phyloP scores from a whole-genome alignment of 2,329 filamentous ascomycete species.

The Beauveria bassiana region DNA sequence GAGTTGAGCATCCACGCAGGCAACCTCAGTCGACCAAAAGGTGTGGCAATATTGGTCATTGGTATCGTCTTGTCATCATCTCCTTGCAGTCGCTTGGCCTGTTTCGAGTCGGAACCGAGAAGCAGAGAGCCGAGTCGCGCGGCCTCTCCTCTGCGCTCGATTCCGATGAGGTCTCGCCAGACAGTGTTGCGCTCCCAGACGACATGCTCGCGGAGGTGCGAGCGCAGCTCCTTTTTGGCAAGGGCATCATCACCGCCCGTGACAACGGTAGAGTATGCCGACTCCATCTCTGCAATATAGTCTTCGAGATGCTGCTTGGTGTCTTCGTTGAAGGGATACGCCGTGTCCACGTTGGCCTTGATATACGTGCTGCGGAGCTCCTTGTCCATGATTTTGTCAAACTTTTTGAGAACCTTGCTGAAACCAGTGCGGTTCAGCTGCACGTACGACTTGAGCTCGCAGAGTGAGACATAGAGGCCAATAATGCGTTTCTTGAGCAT shows the following conservation, averaged over 20 bases:
- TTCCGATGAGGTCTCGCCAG: slow-evolving; percentile 97
- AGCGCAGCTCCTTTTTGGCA: slow-evolving; percentile 76
- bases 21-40: slow-evolving; percentile 66
- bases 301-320: slow-evolving; percentile 65
- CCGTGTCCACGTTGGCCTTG: slow-evolving; percentile 61
- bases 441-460: slow-evolving; percentile 90
- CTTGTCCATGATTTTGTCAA: slow-evolving; percentile 89
- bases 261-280: slow-evolving; percentile 71
- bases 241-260: slow-evolving; percentile 70
- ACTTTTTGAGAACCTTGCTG: slow-evolving; percentile 94
- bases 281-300: slow-evolving; percentile 67
- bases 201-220: slow-evolving; percentile 91
- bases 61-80: slow-evolving; percentile 60
- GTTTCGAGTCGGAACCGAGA: slow-evolving; percentile 65
- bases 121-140: slow-evolving; percentile 83
- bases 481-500: slow-evolving; percentile 90
- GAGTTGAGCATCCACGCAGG: slow-evolving; percentile 79
- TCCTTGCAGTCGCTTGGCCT: slow-evolving; percentile 69
- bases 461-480: slow-evolving; percentile 81
- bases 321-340: slow-evolving; percentile 71
- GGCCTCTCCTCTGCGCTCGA: slow-evolving; percentile 90
- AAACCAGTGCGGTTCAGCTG: slow-evolving; percentile 97
- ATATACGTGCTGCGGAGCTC: slow-evolving; percentile 74
- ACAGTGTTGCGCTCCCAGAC: slow-evolving; percentile 99
- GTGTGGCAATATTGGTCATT: slow-evolving; percentile 67